phyloP scores from a whole-genome alignment of 352 stramenopile species.

The Thraustochytrium sp. region DNA sequence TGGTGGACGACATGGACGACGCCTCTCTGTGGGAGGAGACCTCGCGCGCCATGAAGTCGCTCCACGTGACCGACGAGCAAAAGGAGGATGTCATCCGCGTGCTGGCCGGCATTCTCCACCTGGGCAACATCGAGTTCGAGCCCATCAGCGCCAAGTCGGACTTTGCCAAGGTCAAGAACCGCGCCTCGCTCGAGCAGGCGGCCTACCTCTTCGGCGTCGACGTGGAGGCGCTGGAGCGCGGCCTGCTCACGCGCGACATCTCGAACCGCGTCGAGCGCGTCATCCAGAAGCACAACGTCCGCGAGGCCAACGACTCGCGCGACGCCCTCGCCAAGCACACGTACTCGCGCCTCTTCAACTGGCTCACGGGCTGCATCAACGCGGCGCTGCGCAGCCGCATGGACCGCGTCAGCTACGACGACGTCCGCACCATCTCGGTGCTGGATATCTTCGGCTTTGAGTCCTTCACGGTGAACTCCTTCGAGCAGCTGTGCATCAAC shows the following conservation, averaged over 20 bases:
- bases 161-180: slow-evolving; percentile 41
- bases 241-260: slow-evolving; percentile 30
- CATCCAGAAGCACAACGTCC: slow-evolving; percentile 42
- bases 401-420: not conserved
- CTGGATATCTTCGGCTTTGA: slow-evolving; percentile 81
- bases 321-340: slow-evolving; percentile 83
- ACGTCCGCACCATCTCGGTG: slow-evolving; percentile 49
- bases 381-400: not conserved
- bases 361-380: slow-evolving; percentile 70
- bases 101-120: slow-evolving; percentile 79
- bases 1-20: slow-evolving; percentile 32
- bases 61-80: slow-evolving; percentile 77
- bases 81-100: slow-evolving; percentile 82
- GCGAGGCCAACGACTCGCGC: slow-evolving; percentile 52
- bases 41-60: slow-evolving; percentile 55
- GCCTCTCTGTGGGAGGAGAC: slow-evolving; percentile 11
- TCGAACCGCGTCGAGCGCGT: slow-evolving; percentile 20
- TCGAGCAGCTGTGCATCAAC: slow-evolving; percentile 91
- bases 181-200: not conserved
- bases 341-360: slow-evolving; percentile 91
- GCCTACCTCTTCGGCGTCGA: slow-evolving; percentile 43
- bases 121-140: slow-evolving; percentile 85
- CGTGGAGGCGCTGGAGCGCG: not conserved
- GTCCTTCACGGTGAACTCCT: slow-evolving; percentile 78
- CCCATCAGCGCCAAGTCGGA: slow-evolving; percentile 22